Base-by-base conservation (phyloP, 169 alveolate genomes). In the Plasmodium malariae region DNA sequence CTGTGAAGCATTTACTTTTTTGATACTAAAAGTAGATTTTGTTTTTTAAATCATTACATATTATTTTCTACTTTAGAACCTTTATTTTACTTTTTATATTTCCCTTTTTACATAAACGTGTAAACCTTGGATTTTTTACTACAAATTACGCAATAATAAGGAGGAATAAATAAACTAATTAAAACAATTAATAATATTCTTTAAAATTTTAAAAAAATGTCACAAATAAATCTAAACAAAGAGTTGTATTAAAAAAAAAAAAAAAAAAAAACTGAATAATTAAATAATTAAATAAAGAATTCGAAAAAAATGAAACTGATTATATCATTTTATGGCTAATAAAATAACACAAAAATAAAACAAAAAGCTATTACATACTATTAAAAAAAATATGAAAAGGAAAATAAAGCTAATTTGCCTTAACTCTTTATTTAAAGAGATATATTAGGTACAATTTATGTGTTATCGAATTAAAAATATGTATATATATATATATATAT, bases 121-220 rank as follows among this genome's bases (percentile, higher is more conserved):
- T n/a, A n/a, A n/a, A n/a, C n/a, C n/a, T n/a, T n/a, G n/a, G n/a
- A n/a, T n/a, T n/a, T n/a, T n/a, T n/a, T n/a, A n/a, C n/a, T n/a
- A n/a, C n/a, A n/a, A n/a, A n/a, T n/a, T n/a, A n/a, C n/a, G n/a
- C n/a, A n/a, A n/a, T n/a, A n/a, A n/a, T n/a, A n/a, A n/a, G n/a
- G n/a, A n/a, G n/a, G n/a, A n/a, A n/a, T n/a, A n/a, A n/a, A n/a
- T 40, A 40, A 9, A 6, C 9, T 40, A 5, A 48, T 24, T 65
- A 65, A 65, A 65, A 65, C 74, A 65, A 65, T 65, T 37, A 30
- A 32, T 65, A 48, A 36, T 24, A 36, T 65, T n/a, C 19, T 65
- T 65, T 48, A 30, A 65, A 65, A 48, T 28, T 65, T 30, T 40
- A 43, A 69, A 69, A 69, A 69, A n/a, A n/a, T n/a, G 59, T 14